phyloP scores from a whole-genome alignment of 345 rosid genomes.

The Aquilaria yunnanensis region DNA sequence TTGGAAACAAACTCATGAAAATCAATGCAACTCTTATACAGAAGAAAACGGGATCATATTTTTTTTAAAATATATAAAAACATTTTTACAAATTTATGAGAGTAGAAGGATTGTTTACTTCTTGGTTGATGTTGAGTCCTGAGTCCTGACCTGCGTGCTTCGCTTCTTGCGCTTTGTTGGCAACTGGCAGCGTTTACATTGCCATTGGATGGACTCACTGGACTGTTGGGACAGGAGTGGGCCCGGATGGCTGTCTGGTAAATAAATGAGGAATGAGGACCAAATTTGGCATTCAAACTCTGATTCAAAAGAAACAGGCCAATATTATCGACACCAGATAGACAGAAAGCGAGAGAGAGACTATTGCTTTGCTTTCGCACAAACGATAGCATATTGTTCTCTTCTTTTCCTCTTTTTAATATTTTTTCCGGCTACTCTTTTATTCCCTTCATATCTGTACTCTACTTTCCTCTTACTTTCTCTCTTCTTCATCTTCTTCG shows the following conservation, averaged over 20 bases:
- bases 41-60: no score
- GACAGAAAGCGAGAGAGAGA: conserved; percentile 17
- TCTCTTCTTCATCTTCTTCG: conserved; percentile 2
- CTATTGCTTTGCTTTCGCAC: conserved; percentile 23
- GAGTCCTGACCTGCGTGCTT: no score
- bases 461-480: conserved; percentile 32
- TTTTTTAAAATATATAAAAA: no score
- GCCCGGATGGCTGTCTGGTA: conserved; percentile 19
- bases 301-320: not conserved
- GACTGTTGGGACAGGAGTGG: not conserved
- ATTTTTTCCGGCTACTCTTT: conserved; percentile 13
- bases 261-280: conserved; percentile 9
- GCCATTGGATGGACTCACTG: no score
- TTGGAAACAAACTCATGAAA: no score
- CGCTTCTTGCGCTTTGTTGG: no score
- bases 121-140: no score
- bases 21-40: no score
- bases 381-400: conserved; percentile 25
- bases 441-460: conserved; percentile 49
- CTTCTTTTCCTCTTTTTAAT: conserved; percentile 7
- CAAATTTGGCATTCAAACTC: conserved; percentile 1
- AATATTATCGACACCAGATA: conserved; percentile 5
- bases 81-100: no score
- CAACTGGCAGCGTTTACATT: no score
- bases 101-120: no score